These are phyloP conservation scores for Talaromyces sp. DNA, from an alignment of 2,329 filamentous ascomycete species.

Conservation along the genomic window DNA sequence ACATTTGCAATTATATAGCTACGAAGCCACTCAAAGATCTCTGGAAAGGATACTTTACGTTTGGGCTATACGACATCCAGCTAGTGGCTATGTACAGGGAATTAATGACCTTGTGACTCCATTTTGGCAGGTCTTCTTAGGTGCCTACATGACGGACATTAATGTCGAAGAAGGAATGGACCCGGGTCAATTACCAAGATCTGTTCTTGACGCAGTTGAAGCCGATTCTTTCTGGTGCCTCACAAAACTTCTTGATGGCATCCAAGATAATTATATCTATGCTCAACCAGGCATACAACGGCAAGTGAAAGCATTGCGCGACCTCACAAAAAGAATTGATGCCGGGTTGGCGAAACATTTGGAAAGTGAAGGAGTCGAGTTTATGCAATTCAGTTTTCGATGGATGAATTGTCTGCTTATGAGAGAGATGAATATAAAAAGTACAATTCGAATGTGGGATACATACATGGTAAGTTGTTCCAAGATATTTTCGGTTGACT, in stretches of 20 bases:
- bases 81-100: conserved; percentile 95
- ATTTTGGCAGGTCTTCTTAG: conserved; percentile 96
- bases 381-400: conserved; percentile 98
- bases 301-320: conserved; percentile 83
- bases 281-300: conserved; percentile 95
- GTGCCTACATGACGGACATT: conserved; percentile 89
- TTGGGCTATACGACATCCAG: conserved; percentile 96
- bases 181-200: conserved; percentile 83
- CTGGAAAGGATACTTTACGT: conserved; percentile 93
- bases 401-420: conserved; percentile 99
- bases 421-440: conserved; percentile 93
- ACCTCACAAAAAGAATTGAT: conserved; percentile 89
- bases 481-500: background rate
- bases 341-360: conserved; percentile 79
- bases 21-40: conserved; percentile 92
- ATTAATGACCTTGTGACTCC: conserved; percentile 98
- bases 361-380: conserved; percentile 88
- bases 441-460: conserved; percentile 99
- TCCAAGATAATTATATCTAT: conserved; percentile 98
- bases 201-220: conserved; percentile 93
- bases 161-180: conserved; percentile 96
- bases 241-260: conserved; percentile 95
- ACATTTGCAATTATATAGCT: conserved; percentile 90
- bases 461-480: conserved; percentile 76
- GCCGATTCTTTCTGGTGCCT: conserved; percentile 98